A percentile compares a stretch with the other conserved stretches of the same genome.
These are phyloP conservation scores for Xylaria palmicola DNA, from an alignment of 495 filamentous ascomycete genomes.

Conservation along the genomic window DNA sequence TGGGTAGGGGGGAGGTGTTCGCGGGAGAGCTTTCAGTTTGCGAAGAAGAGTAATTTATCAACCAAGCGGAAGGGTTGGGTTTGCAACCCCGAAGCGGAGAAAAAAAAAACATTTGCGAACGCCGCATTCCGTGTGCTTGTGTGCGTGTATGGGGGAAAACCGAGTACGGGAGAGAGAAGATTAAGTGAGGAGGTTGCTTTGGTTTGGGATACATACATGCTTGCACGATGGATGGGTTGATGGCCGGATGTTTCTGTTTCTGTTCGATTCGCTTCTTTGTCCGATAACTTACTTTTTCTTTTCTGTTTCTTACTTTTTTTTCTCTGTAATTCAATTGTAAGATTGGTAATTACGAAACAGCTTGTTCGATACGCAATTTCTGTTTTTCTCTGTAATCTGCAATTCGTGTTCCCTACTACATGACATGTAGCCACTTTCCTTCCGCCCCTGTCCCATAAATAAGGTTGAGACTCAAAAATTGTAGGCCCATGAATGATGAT, in stretches of 20 bases:
- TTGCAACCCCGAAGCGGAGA: too few relatives aligned
- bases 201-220: slow-evolving; percentile 3
- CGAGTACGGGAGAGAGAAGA: not conserved
- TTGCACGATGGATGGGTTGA: slow-evolving; percentile 9
- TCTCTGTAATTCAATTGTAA: slow-evolving; percentile 11
- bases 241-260: not conserved
- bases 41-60: not conserved
- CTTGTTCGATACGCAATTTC: not conserved
- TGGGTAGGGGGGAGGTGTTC: too few relatives aligned
- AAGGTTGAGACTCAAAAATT: too few relatives aligned
- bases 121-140: not conserved
- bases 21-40: not conserved
- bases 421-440: too few relatives aligned
- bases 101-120: too few relatives aligned
- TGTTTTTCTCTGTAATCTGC: not conserved
- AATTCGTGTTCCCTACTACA: too few relatives aligned
- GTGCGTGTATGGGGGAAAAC: not conserved
- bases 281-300: too few relatives aligned
- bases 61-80: not conserved
- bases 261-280: too few relatives aligned
- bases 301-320: not conserved
- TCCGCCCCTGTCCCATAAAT: too few relatives aligned
- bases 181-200: not conserved
- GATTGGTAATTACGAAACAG: slow-evolving; percentile 5
- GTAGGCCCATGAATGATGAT: too few relatives aligned